A percentile compares a stretch with the other conserved stretches of the same genome.
Evolutionary conservation across 768 basidiomycete genomes (phyloP).

Genomic region (Russula compacta): DNA sequence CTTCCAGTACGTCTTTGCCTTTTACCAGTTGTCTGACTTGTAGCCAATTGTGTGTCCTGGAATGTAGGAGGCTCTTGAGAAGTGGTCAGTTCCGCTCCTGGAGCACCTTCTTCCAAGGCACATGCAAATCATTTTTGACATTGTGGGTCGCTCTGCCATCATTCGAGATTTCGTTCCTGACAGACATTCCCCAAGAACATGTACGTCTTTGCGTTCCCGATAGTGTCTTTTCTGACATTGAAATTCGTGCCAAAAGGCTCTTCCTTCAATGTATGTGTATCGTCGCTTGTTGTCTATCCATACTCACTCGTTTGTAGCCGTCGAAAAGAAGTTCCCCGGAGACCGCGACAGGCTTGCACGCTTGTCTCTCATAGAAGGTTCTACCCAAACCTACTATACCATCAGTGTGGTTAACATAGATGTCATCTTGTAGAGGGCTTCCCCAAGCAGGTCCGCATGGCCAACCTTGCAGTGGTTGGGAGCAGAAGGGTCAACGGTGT

Average conservation of each 20-base stretch:
- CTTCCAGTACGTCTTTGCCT: slow-evolving; percentile 51
- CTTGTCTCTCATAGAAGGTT: slow-evolving; percentile 91
- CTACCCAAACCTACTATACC: background rate
- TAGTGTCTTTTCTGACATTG: background rate
- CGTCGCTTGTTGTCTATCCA: background rate
- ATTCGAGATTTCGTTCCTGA: slow-evolving; percentile 26
- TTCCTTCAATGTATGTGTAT: slow-evolving; percentile 57
- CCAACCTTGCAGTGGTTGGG: slow-evolving; percentile 83
- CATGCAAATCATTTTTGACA: slow-evolving; percentile 88
- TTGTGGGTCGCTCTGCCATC: slow-evolving; percentile 33
- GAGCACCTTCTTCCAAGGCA: slow-evolving; percentile 82
- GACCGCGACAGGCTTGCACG: slow-evolving; percentile 71
- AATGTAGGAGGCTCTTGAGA: slow-evolving; percentile 69
- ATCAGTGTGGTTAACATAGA: background rate
- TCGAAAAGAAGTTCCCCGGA: slow-evolving; percentile 84
- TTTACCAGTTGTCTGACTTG: background rate
- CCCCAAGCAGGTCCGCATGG: slow-evolving; percentile 85
- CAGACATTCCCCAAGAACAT: slow-evolving; percentile 35
- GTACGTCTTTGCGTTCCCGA: slow-evolving; percentile 26
- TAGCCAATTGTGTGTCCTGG: background rate
- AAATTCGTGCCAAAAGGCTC: slow-evolving; percentile 29
- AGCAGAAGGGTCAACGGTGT: slow-evolving; percentile 92
- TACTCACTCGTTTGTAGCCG: slow-evolving; percentile 37
- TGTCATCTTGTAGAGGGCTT: slow-evolving; percentile 51
- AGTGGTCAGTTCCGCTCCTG: slow-evolving; percentile 86